Evolutionary conservation across 2,329 filamentous ascomycete species (phyloP), one percentile per base, ranked within the genome.

Genomic region (Penicillium digitatum): DNA sequence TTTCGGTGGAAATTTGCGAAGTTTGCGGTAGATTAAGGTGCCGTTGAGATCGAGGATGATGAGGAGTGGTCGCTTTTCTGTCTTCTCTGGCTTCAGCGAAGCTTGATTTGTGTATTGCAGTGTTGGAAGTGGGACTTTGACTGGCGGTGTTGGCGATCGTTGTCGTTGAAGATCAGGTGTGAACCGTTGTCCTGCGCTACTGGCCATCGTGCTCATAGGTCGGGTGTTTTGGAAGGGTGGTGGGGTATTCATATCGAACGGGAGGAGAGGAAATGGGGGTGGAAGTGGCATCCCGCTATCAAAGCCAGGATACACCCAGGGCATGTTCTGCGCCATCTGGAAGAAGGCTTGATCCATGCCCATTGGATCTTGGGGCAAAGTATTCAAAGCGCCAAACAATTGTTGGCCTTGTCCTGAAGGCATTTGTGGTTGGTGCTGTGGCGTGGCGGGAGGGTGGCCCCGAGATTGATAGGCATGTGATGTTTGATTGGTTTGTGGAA

Each of bases 31-130:
- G 56, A 97, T 81, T 1, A 99, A 80, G 0, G 93, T 96, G 59
- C 94, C 94, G 72, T 97, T 99, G 35, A 99, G 82, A 74, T 99
- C 94, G 58, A 97, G 83, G 44, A 97, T 83, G 48, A 99, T 79
- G 22, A 99, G 84, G 32, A 96, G 81, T 16, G 81, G 82, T 38
- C 83, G 83, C 1, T 86, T 81, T 1, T 71, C 48, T 0, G 72
- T 37, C 3, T 62, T 61, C 27, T 69, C 64, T 0, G 83, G 78
- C 0, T 74, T 64, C 14, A 74, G 62, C 5, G 74, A 68, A 2
- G 87, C 78, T 49, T 80, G 79, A 3, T 67, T 51, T n/a, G 90
- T 75, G 72, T 95, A 95, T 44, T 72, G 67, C 0, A 72, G 43
- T 1, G 81, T 81, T 0, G 89, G 84, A 0, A 80, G 66, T 0